Conservation (phyloP, 495 filamentous ascomycete species). For the Chaetomidium leptoderma region DNA sequence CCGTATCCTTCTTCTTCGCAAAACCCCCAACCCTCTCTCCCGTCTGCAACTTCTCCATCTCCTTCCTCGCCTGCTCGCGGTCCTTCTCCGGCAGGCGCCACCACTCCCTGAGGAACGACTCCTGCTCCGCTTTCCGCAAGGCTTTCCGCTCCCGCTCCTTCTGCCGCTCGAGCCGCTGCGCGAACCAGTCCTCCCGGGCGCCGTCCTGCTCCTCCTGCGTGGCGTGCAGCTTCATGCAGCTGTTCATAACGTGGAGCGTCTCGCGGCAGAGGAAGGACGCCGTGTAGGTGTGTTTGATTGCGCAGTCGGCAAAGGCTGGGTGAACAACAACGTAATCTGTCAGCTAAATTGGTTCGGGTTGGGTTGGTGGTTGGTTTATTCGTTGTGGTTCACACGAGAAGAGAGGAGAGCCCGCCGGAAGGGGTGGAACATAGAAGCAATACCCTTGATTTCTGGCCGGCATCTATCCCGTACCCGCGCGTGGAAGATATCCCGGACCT, state of each 20-base stretch:
- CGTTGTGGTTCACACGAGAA: too few species aligned
- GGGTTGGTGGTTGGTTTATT: not conserved
- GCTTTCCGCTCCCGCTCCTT: slow-evolving; percentile 59
- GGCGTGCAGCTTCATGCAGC: slow-evolving; percentile 82
- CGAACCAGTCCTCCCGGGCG: slow-evolving; percentile 93
- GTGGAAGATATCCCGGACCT: slow-evolving; percentile 87
- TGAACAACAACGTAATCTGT: too few species aligned
- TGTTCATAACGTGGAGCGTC: slow-evolving; percentile 81
- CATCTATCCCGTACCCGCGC: slow-evolving; percentile 76
- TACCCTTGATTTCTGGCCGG: slow-evolving; percentile 82
- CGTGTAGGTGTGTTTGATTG: slow-evolving; percentile 74
- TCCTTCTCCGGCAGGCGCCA: slow-evolving; percentile 54
- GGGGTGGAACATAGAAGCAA: not conserved
- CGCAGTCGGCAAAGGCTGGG: slow-evolving; percentile 81
- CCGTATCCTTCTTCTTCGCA: slow-evolving; percentile 10
- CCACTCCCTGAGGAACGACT: slow-evolving; percentile 57
- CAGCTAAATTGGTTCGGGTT: not conserved
- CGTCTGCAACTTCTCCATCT: slow-evolving; percentile 38
- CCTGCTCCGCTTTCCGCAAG: slow-evolving; percentile 50
- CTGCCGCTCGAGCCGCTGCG: slow-evolving; percentile 60
- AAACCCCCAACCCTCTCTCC: slow-evolving; percentile 40
- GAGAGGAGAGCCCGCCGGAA: too few species aligned
- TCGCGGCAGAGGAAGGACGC: slow-evolving; percentile 79
- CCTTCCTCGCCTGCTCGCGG: slow-evolving; percentile 33
- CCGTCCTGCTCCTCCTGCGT: slow-evolving; percentile 80